Evolutionary conservation across 176 grass and related monocot species (phyloP).

Genomic region (Juncus inflexus): DNA sequence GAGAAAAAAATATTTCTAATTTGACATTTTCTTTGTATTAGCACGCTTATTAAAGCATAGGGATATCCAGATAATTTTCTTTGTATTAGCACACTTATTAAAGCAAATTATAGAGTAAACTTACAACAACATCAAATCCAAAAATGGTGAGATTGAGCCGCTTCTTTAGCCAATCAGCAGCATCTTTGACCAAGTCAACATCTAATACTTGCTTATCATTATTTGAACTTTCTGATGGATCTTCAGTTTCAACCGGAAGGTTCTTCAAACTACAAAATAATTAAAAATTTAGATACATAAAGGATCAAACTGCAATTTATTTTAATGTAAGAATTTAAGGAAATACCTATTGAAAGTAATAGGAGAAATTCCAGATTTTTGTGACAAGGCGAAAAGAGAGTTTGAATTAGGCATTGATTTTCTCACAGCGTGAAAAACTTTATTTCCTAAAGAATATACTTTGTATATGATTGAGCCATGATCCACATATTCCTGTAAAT

Average conservation of each 20-base stretch:
- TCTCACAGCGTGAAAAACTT: constrained; percentile 78
- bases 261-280: constrained; percentile 64
- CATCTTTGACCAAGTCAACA: constrained; percentile 43
- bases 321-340: constrained; percentile 1
- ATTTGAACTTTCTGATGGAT: constrained; percentile 25
- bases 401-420: constrained; percentile 89
- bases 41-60: constrained; percentile 13
- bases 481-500: constrained; percentile 84
- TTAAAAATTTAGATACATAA: background rate
- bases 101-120: constrained; percentile 31
- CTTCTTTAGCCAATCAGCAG: constrained; percentile 53
- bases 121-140: constrained; percentile 96
- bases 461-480: constrained; percentile 89
- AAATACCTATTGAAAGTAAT: constrained; percentile 81
- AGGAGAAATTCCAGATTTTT: constrained; percentile 40
- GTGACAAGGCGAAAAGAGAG: constrained; percentile 46
- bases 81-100: constrained; percentile 7
- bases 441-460: constrained; percentile 74
- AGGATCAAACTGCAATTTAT: constrained; percentile 2
- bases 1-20: background rate
- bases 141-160: constrained; percentile 83
- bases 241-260: constrained; percentile 74
- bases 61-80: no score
- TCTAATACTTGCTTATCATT: constrained; percentile 34
- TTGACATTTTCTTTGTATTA: background rate